Base-by-base conservation (phyloP, 495 filamentous ascomycete genomes). In the Penicillium argentinense region DNA sequence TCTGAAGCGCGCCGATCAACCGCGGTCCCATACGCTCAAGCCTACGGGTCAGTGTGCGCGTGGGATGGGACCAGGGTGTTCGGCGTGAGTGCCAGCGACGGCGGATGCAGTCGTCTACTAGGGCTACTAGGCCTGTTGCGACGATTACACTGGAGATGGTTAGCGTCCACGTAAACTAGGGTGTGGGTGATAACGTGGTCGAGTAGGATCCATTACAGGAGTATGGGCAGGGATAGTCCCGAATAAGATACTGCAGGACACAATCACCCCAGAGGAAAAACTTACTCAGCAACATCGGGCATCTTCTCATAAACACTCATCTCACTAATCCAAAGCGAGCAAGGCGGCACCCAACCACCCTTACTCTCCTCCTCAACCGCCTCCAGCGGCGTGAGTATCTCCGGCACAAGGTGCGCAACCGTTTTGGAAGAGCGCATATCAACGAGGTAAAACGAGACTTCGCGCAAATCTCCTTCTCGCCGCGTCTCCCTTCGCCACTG, bases 61-160 rank as follows among this genome's bases (percentile, higher is more conserved):
- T 67, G n/a, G 79, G 74, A 9, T 77, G 56, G 12, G 72, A 69
- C 58, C 81, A 62, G 42, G 77, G 81, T 30, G 78, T 76, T 36
- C 69, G 66, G 59, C 82, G 81, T 17, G 77, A 68, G 59, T 89
- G 83, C 79, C 87, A 93, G 42, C 82, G 82, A 37, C 83, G 78
- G 63, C 86, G 85, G 69, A 96, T 92, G 69, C 85, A 88, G 68
- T 98, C 92, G 58, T 98, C 93, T 47, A 95, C 86, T 33, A 98
- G 82, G 5, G 87, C 83, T 36, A 95, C 87, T 57, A 98, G 75
- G 28, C 92, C 93, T 38, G 91, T 92, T 17, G 91, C 84, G 45
- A 98, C 81, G 57, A 97, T 86, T 51, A 91, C 86, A 60, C 91
- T 96, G n/a, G n/a, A n/a, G n/a, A n/a, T n/a, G n/a, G n/a, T n/a